Evolutionary conservation across 2,329 filamentous ascomycete genomes (phyloP).

Genomic region (Neopestalotiopsis rosae): DNA sequence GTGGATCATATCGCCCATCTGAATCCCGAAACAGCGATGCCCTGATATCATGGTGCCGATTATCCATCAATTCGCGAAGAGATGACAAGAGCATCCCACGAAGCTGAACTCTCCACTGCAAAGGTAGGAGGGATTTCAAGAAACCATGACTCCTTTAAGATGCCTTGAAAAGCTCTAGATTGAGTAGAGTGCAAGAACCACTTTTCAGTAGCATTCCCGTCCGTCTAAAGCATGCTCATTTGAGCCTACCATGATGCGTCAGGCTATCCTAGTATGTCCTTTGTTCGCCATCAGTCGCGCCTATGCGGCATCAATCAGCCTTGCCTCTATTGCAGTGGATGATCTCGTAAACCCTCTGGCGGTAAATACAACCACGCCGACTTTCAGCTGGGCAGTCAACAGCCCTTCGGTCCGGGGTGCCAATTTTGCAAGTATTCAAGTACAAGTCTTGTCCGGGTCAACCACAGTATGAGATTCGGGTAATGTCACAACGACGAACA

Average conservation of each 20-base stretch:
- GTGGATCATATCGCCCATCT: neutral
- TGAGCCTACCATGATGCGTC: neutral
- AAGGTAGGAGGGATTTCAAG: neutral
- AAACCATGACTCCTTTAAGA: neutral
- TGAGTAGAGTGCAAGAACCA: neutral
- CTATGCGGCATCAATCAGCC: neutral
- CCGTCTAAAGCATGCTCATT: neutral
- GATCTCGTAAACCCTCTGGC: neutral
- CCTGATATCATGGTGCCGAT: neutral
- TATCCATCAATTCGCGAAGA: neutral
- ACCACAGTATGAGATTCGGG: neutral
- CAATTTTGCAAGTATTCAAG: neutral
- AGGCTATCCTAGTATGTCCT: neutral
- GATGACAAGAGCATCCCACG: neutral
- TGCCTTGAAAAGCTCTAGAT: neutral
- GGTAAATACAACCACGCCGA: neutral
- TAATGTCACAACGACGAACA: neutral
- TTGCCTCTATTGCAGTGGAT: neutral
- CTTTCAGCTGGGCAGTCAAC: neutral
- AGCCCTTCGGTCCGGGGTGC: neutral
- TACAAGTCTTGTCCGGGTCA: neutral
- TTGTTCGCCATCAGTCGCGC: neutral
- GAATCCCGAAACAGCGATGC: neutral
- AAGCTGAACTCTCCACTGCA: neutral
- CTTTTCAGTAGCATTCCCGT: neutral